Evolutionary conservation across 2,329 filamentous ascomycete species (phyloP).

Genomic region (Neofusicoccum kwambonambiense): DNA sequence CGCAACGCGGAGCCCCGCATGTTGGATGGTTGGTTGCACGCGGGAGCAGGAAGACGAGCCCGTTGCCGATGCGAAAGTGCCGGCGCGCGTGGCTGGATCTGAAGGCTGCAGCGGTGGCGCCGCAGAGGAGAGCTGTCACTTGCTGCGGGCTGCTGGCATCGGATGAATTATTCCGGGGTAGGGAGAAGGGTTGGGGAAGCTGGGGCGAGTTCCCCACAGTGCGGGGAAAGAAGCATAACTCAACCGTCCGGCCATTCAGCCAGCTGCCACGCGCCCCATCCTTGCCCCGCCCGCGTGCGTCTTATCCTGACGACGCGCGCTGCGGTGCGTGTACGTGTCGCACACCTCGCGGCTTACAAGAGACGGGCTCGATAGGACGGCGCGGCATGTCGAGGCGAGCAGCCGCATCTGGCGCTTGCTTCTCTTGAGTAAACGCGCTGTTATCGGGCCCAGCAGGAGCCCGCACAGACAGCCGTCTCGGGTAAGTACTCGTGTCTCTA

Average conservation of each 20-base stretch:
- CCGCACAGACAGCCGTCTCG: background rate
- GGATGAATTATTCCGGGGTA: background rate
- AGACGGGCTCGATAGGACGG: background rate
- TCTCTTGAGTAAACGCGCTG: background rate
- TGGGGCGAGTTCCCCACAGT: background rate
- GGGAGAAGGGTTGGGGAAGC: background rate
- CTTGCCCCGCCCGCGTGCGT: background rate
- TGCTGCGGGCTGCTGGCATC: background rate
- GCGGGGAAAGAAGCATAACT: slow-evolving; percentile 1
- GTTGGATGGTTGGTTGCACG: background rate
- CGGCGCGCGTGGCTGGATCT: background rate
- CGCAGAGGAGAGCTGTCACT: background rate
- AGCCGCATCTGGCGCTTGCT: background rate
- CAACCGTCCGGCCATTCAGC: background rate
- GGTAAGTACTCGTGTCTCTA: background rate
- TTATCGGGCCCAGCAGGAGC: background rate
- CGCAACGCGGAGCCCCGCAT: background rate
- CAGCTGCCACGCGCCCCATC: background rate
- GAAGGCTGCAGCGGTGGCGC: background rate
- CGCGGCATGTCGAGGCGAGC: background rate
- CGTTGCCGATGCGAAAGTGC: slow-evolving; percentile 4
- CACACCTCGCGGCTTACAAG: background rate
- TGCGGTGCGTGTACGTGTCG: no score
- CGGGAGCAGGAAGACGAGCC: background rate
- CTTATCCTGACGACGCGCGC: background rate